These are phyloP conservation scores for Cercospora nicotianae DNA, from an alignment of 2,329 filamentous ascomycete genomes.

Conservation along the genomic window DNA sequence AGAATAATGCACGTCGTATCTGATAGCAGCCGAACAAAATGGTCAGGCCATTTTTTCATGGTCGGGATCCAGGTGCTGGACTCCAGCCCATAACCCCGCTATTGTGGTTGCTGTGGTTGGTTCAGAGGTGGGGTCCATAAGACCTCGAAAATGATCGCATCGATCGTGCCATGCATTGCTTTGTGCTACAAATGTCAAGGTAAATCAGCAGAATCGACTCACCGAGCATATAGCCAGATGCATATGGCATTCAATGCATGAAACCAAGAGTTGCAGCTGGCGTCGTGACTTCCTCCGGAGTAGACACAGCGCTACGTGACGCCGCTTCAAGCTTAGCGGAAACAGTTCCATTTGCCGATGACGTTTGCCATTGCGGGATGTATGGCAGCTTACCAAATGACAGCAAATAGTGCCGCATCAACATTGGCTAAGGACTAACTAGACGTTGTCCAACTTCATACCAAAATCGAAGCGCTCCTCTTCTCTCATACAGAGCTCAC, in stretches of 20 bases:
- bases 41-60: constrained; percentile 9
- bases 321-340: background rate
- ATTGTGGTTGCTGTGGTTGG: constrained; percentile 4
- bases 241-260: background rate
- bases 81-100: constrained; percentile 3
- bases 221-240: background rate
- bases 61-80: background rate
- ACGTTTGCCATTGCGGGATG: constrained; percentile 16
- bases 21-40: background rate
- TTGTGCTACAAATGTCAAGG: background rate
- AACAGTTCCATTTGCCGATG: constrained; percentile 16
- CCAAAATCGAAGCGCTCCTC: background rate
- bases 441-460: background rate
- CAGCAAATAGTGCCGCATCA: background rate
- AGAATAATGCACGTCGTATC: background rate
- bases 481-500: background rate
- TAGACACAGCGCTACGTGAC: background rate
- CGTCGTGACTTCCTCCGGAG: background rate
- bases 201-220: background rate
- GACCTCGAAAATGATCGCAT: background rate
- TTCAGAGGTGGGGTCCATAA: background rate
- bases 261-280: background rate
- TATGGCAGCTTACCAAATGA: constrained; percentile 2
- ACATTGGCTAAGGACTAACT: background rate
- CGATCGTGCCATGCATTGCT: background rate